phyloP scores from a whole-genome alignment of 129 eudicot genomes.

The Ambrosia artemisiifolia region DNA sequence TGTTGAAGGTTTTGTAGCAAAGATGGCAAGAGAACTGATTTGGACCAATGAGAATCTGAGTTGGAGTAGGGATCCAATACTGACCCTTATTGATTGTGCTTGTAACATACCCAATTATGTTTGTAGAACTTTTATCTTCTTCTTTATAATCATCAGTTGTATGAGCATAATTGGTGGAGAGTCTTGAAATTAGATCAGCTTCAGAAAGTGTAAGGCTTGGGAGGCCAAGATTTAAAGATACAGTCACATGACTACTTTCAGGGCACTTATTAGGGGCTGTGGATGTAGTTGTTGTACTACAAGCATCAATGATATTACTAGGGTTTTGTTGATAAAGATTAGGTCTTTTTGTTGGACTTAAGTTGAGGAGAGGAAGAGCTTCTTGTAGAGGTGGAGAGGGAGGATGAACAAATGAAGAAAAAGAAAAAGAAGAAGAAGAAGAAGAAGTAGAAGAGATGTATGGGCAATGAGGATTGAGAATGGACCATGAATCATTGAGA shows the following conservation, averaged over 20 bases:
- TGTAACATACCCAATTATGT: slow-evolving; percentile 29
- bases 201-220: slow-evolving; percentile 39
- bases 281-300: background rate
- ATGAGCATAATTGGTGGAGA: background rate
- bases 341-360: slow-evolving; percentile 18
- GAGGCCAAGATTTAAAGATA: slow-evolving; percentile 54
- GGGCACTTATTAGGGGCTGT: background rate
- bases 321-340: slow-evolving; percentile 11
- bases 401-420: slow-evolving; percentile 15
- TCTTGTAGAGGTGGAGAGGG: slow-evolving; percentile 33
- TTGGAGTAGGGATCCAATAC: slow-evolving; percentile 67
- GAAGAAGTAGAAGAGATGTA: slow-evolving; percentile 7
- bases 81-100: slow-evolving; percentile 38
- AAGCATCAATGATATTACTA: slow-evolving; percentile 4
- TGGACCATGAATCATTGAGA: slow-evolving; percentile 40
- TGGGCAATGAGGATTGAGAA: slow-evolving; percentile 32
- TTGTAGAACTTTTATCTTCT: slow-evolving; percentile 23
- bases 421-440: background rate
- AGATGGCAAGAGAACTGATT: slow-evolving; percentile 66
- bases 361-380: slow-evolving; percentile 61
- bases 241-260: slow-evolving; percentile 32
- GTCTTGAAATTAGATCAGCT: slow-evolving; percentile 17
- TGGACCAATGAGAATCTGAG: slow-evolving; percentile 63
- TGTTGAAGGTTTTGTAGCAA: slow-evolving; percentile 60
- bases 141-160: slow-evolving; percentile 1